Evolutionary conservation across 805 yeast genomes (phyloP).

Genomic region (Pichia occidentalis): DNA sequence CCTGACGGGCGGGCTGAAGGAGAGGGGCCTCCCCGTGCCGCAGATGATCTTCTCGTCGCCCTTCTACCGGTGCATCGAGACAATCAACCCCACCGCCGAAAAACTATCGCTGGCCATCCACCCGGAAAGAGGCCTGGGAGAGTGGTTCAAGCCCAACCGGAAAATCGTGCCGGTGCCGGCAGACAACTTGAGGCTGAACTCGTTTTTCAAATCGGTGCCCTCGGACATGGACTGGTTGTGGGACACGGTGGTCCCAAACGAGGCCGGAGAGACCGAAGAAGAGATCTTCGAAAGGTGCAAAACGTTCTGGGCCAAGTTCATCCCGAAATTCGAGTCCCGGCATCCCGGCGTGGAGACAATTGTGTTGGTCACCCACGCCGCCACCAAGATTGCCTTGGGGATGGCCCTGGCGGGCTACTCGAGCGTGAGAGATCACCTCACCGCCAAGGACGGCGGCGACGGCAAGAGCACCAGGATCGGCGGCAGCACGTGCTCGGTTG

Average conservation of each 20-base stretch:
- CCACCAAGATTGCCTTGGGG: constrained; percentile 84
- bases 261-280: constrained; percentile 65
- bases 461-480: constrained; percentile 36
- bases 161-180: constrained; percentile 68
- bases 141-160: constrained; percentile 79
- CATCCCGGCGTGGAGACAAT: constrained; percentile 58
- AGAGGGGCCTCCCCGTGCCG: constrained; percentile 42
- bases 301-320: constrained; percentile 47
- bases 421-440: constrained; percentile 46
- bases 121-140: constrained; percentile 82
- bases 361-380: constrained; percentile 86
- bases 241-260: constrained; percentile 49
- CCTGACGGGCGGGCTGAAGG: constrained; percentile 33
- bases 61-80: constrained; percentile 83
- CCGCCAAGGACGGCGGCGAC: constrained; percentile 36
- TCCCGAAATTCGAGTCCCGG: constrained; percentile 48
- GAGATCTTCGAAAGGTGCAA: constrained; percentile 61
- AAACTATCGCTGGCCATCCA: constrained; percentile 50
- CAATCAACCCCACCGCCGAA: constrained; percentile 64
- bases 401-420: constrained; percentile 56
- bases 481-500: constrained; percentile 84
- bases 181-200: constrained; percentile 37
- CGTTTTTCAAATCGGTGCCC: constrained; percentile 47
- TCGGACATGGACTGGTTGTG: constrained; percentile 40
- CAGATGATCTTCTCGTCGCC: constrained; percentile 74